phyloP scores from a whole-genome alignment of 176 grass and related monocot species.

The Rhipidocladum racemiflorum region DNA sequence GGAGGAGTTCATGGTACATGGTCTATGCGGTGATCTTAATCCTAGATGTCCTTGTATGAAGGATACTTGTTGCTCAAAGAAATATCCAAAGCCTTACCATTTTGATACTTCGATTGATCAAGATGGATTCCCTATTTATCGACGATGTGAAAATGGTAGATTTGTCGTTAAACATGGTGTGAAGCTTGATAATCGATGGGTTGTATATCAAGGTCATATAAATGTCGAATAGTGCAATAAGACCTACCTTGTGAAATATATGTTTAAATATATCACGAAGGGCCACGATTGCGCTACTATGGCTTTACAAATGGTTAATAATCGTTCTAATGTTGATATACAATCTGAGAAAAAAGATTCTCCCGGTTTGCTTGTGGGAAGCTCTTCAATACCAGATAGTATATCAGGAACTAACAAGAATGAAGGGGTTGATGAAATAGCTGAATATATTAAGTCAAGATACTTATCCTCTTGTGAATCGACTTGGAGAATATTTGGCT shows the following conservation, averaged over 20 bases:
- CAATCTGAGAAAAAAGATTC: accelerated
- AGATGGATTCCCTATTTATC: neutral
- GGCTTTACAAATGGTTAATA: too few species aligned
- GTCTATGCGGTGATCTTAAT: too few species aligned
- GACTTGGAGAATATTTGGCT: neutral
- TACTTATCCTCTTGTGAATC: neutral
- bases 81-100: neutral
- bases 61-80: neutral
- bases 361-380: accelerated
- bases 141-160: neutral
- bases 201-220: neutral
- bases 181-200: neutral
- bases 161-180: neutral
- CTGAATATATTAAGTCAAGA: neutral
- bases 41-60: neutral
- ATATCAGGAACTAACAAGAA: accelerated
- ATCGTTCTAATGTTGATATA: too few species aligned
- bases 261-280: neutral
- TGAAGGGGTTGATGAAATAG: neutral
- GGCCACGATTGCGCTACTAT: neutral
- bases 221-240: slow-evolving; percentile 20
- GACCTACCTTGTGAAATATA: neutral
- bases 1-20: too few species aligned
- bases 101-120: neutral
- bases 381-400: too few species aligned